A percentile compares a stretch with the other conserved stretches of the same genome.
Evolutionary conservation across 768 basidiomycete species (phyloP).

Genomic region (Infundibulicybe gibba): DNA sequence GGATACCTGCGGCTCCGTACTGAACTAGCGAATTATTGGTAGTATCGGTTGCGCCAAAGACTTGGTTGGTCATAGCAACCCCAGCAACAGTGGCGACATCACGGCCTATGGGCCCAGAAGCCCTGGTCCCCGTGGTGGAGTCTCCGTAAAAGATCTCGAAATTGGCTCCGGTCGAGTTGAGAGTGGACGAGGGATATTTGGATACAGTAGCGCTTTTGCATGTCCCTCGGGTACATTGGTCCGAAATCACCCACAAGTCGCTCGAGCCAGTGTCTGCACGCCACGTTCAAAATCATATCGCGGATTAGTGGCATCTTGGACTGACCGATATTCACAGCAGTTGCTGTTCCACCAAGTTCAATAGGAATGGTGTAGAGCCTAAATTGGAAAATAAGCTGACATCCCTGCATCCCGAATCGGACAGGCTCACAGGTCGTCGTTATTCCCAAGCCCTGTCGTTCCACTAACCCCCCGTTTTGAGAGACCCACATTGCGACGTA

Average conservation of each 20-base stretch:
- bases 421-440: slow-evolving; percentile 28
- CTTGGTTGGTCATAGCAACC: slow-evolving; percentile 44
- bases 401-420: too few relatives aligned
- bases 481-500: slow-evolving; percentile 16
- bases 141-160: slow-evolving; percentile 59
- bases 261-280: slow-evolving; percentile 64
- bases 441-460: slow-evolving; percentile 30
- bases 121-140: slow-evolving; percentile 59
- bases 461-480: slow-evolving; percentile 24
- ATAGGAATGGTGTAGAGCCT: slow-evolving; percentile 34
- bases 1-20: slow-evolving; percentile 55
- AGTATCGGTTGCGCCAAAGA: slow-evolving; percentile 52
- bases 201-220: slow-evolving; percentile 34
- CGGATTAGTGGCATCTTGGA: neutral
- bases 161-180: slow-evolving; percentile 32
- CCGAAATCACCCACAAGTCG: slow-evolving; percentile 65
- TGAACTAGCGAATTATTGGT: slow-evolving; percentile 57
- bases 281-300: neutral
- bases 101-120: slow-evolving; percentile 50
- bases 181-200: slow-evolving; percentile 36
- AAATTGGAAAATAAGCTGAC: too few relatives aligned
- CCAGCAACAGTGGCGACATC: slow-evolving; percentile 54
- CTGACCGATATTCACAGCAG: slow-evolving; percentile 27
- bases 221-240: slow-evolving; percentile 35
- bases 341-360: slow-evolving; percentile 23